Conservation (phyloP, 169 alveolate genomes). For the Cryptosporidium canis region DNA sequence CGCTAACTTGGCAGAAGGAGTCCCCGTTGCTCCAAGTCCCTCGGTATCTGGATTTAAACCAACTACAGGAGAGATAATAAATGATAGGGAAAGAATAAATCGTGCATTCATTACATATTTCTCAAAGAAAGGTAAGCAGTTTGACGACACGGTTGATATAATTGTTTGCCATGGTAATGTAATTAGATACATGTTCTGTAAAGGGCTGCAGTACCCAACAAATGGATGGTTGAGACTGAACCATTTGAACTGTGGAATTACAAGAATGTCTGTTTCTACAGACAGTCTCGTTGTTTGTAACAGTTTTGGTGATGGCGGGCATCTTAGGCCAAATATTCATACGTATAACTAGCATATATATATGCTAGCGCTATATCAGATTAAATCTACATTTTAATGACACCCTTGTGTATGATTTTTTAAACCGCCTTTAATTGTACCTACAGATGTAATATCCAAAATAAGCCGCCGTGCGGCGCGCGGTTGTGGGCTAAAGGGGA, state of each 20-base stretch:
- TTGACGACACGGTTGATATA: conserved; percentile 73
- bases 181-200: conserved; percentile 76
- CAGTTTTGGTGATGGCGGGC: conserved; percentile 46
- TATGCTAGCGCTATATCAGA: neutral
- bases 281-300: conserved; percentile 33
- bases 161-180: conserved; percentile 79
- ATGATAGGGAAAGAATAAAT: conserved; percentile 77
- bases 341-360: neutral
- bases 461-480: conserved; percentile 56
- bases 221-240: conserved; percentile 78
- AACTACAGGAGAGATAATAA: conserved; percentile 70
- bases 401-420: neutral
- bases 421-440: neutral
- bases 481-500: conserved; percentile 68
- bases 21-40: conserved; percentile 78
- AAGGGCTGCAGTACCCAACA: conserved; percentile 78
- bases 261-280: conserved; percentile 48
- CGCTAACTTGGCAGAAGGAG: conserved; percentile 78
- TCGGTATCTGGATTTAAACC: conserved; percentile 75
- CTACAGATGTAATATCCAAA: conserved; percentile 20
- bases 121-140: conserved; percentile 59
- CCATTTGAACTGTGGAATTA: conserved; percentile 77
- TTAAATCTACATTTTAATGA: neutral
- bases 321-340: conserved; percentile 30
- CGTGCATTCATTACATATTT: conserved; percentile 76